Evolutionary conservation across 2,329 filamentous ascomycete genomes (phyloP).

Genomic region (Beauveria scarabaeidicola): DNA sequence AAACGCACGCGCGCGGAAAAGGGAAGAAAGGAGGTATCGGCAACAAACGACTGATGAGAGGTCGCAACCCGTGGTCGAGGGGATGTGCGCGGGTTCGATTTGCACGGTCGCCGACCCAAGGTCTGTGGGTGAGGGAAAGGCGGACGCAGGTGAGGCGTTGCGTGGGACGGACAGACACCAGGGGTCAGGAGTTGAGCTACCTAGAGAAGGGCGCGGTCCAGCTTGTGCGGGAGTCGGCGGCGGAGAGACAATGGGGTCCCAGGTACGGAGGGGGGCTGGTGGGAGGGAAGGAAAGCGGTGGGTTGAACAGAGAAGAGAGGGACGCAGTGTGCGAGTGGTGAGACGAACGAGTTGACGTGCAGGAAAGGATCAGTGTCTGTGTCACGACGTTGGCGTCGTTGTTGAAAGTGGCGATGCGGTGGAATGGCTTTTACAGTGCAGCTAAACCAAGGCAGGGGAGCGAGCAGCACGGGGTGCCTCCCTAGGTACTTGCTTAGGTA

Average conservation of each 20-base stretch:
- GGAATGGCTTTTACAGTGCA: not conserved
- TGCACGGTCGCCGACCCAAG: constrained; percentile 1
- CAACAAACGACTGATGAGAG: not conserved
- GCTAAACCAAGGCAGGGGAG: too few species aligned
- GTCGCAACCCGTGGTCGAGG: not conserved
- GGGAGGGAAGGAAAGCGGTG: not conserved
- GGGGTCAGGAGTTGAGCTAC: constrained; percentile 2
- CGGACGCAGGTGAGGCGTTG: not conserved
- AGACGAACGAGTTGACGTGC: not conserved
- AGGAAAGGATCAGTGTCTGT: not conserved
- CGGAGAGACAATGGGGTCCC: not conserved
- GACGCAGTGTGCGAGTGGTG: not conserved
- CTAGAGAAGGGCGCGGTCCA: not conserved
- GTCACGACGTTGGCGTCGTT: not conserved
- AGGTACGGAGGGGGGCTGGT: not conserved
- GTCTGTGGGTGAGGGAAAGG: constrained; percentile 2
- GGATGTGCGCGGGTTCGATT: not conserved
- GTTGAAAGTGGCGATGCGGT: not conserved
- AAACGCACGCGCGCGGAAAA: not conserved
- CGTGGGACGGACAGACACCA: not conserved
- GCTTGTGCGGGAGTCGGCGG: not conserved
- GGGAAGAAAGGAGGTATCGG: not conserved
- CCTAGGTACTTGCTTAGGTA: not conserved
- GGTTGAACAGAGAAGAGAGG: not conserved
- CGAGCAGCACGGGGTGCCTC: too few species aligned